Evolutionary conservation across 2,329 filamentous ascomycete genomes (phyloP), one percentile per base, ranked within the genome.

Genomic region (Calonectria pseudoturangicola): DNA sequence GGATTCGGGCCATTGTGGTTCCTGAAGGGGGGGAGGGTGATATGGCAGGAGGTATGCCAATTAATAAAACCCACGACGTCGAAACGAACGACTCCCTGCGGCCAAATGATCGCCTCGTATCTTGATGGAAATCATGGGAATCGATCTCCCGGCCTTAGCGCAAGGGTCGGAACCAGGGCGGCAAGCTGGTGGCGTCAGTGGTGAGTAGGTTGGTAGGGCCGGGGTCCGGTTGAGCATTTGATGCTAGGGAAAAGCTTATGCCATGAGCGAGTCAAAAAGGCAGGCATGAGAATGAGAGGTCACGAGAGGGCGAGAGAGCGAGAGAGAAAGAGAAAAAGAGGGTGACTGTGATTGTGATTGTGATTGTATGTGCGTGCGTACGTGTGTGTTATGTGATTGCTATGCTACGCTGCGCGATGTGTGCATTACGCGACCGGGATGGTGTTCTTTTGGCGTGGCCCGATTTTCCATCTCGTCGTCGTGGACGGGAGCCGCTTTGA

Each of bases 371-470:
- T 43, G 10, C 3, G 41, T 43, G 39, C 12, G 39, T 41, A 4
- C 12, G 41, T 15, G 15, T 43, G 41, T 45, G 43, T 21, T 36
- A 36, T 36, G 33, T 36, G 33, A 36, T 36, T 36, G 33, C 33
- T 36, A 36, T 12, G 33, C 33, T 36, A 10, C 33, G 3, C 10
- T 9, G 18, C 43, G 15, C 41, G 15, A n/a, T 48, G 50, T 36
- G 51, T 66, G 63, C 54, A 67, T 71, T 41, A 67, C 54, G 69
- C 54, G 69, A 67, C 63, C 63, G 36, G 27, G 30, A 25, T 41
- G 28, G 39, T 13, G 41, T 70, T 36, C 12, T 36, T 70, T 70
- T 18, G 15, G 27, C 27, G 60, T 66, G 62, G 39, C 68, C 28
- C 54, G 54, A 30, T 25, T 15, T 36, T 56, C 21, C 50, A 56